phyloP scores from a whole-genome alignment of 208 protist species.

The Acanthamoeba royreba region DNA sequence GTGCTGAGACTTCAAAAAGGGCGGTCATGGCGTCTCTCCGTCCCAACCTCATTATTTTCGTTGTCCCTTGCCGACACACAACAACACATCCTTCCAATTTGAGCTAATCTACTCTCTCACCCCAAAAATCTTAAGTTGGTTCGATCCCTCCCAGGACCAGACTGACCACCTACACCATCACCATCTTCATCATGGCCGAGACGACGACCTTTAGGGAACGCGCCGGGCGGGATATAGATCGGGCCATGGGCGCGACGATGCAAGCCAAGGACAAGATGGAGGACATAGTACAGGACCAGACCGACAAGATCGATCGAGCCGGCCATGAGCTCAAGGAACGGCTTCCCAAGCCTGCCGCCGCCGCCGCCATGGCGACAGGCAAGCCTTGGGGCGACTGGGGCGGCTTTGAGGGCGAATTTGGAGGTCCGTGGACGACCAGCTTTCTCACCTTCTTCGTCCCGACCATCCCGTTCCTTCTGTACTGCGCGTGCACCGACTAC shows the following conservation, averaged over 20 bases:
- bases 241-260: background rate
- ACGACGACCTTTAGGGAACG: no score
- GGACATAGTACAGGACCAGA: background rate
- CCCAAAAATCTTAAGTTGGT: no score
- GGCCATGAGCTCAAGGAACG: background rate
- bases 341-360: background rate
- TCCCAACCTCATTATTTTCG: no score
- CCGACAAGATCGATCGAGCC: no score
- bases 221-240: background rate
- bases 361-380: background rate
- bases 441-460: conserved; percentile 28
- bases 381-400: conserved; percentile 37
- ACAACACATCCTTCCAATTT: no score
- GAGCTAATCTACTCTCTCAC: no score
- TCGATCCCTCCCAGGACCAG: no score
- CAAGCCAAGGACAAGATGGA: background rate
- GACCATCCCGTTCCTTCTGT: background rate
- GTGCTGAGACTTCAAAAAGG: no score
- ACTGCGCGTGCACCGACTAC: conserved; percentile 8
- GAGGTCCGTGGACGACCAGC: background rate
- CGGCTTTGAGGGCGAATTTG: conserved; percentile 26
- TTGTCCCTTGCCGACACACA: no score
- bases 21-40: no score
- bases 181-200: no score
- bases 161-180: background rate